Percentiles rank a stretch among this genome's conserved stretches.
phyloP scores from a whole-genome alignment of 106 monocot genomes.

The Iris macrosiphon region DNA sequence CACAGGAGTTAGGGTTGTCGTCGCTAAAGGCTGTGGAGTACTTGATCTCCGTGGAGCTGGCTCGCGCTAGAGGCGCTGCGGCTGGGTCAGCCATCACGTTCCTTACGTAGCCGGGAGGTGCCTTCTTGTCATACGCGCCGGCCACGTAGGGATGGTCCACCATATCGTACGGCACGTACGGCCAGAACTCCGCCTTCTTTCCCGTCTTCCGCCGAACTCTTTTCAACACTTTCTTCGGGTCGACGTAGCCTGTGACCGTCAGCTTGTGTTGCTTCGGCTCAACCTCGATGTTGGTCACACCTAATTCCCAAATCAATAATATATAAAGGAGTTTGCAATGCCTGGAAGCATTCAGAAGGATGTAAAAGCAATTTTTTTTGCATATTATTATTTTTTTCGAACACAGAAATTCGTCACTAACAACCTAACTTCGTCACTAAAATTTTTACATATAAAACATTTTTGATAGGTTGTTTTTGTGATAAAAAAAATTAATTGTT shows the following conservation, averaged over 20 bases:
- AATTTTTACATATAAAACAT: too few relatives aligned
- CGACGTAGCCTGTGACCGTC: slow-evolving; percentile 16
- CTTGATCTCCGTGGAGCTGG: slow-evolving; percentile 4
- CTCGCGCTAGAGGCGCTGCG: background rate
- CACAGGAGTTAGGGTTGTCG: slow-evolving; percentile 20
- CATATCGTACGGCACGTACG: slow-evolving; percentile 8
- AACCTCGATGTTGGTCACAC: background rate
- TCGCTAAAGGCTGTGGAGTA: slow-evolving; percentile 12
- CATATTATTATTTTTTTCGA: too few relatives aligned
- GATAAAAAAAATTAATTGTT: too few relatives aligned
- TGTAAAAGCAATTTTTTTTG: too few relatives aligned
- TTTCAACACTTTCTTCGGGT: slow-evolving; percentile 20
- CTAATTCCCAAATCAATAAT: too few relatives aligned
- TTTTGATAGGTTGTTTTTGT: too few relatives aligned
- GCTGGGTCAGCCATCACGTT: background rate
- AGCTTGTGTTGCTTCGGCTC: slow-evolving; percentile 16
- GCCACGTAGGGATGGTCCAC: slow-evolving; percentile 11
- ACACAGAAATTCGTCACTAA: too few relatives aligned
- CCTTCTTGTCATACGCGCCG: slow-evolving; percentile 22
- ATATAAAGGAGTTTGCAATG: too few relatives aligned
- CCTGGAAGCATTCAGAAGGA: too few relatives aligned
- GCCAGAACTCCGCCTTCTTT: slow-evolving; percentile 19
- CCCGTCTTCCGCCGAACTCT: slow-evolving; percentile 13
- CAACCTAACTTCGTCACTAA: too few relatives aligned
- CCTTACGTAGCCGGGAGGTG: slow-evolving; percentile 20